Base-by-base conservation (phyloP, 1,284 basidiomycete genomes). In the Grifola frondosa region DNA sequence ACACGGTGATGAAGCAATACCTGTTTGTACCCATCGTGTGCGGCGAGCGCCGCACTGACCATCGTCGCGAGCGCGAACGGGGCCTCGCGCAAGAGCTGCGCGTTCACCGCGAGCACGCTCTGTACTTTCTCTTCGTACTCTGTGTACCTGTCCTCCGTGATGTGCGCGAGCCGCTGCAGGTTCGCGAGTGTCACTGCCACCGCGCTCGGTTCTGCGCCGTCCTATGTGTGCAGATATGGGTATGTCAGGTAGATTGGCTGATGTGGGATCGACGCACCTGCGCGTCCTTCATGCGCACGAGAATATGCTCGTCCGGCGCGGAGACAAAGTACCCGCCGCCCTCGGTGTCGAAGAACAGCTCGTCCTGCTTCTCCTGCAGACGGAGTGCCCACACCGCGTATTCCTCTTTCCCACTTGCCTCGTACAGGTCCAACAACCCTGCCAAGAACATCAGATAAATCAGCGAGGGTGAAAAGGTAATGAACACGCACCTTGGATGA, bases 121-220 rank as follows among this genome's bases (percentile, higher is more conserved):
- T 61, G 52, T 7, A 64, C 66, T 42, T 57, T 61, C 35, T 56
- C 54, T 23, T 54, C 50, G 49, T 66, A 70, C 16, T 56, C 54
- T 3, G 43, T 37, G 30, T 59, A 52, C 13, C 47, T 45, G 37
- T 66, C 66, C 26, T 64, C 61, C 5, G 56, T 62, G 21, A 70
- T 52, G 36, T 65, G 57, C 2, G 64, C 56, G 7, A 73, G 60
- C 5, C 68, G 59, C n/a, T 61, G 57, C 28, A 71, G 54, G 52
- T 74, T 74, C 29, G 63, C 63, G 1, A 67, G 52, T 1, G 70
- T 60, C 5, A 72, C 52, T 1, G 69, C 68, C 10, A 57, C 60
- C 1, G 70, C 67, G 16, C 68, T 69, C 2, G 72, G 71, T 52
- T 74, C 72, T 0, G 71, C 70, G 4, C 70, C 69, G 40, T 74